Evolutionary conservation across 805 yeast genomes (phyloP), one percentile per base, ranked within the genome.

Genomic region (Yarrowia porcina): DNA sequence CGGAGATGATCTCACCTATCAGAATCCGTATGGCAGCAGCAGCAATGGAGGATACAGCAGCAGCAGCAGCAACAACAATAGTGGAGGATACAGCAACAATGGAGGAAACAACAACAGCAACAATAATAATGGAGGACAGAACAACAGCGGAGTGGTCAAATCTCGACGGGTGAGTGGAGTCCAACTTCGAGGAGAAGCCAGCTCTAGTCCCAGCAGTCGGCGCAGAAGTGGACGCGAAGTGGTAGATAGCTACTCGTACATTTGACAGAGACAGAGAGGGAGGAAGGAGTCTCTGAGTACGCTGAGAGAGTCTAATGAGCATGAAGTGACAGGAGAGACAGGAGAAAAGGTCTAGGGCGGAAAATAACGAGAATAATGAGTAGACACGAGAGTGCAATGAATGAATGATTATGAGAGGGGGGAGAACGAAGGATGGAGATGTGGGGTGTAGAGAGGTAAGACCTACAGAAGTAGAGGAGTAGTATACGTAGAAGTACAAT

Each of bases 1-100:
- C 59, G 76, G 76, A 1, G 72, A 69, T 25, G 71, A 66, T 20
- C 39, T 56, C 20, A 39, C 27, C 12, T 56, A 56, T 30, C 47
- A 39, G 36, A 56, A 52, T 18, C 59, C 59, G 13, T 52, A 52
- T 13, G 33, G 33, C 13, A n/a, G 23, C 17, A 52, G 25, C 23
- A 25, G 8, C 28, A 25, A n/a, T n/a, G n/a, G n/a, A n/a, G n/a
- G n/a, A n/a, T n/a, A n/a, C n/a, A n/a, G 8, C 28, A 25, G 8
- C 28, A 25, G 4, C 8, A 25, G 8, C 28, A 8, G 28, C 28
- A 25, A 25, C 28, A 25, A 5, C 8, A 25, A 25, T 25, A 8
- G 28, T 8, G 8, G 28, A 4, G 8, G 4, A 8, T 5, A 25
- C 28, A 25, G 8, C 28, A 25, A 5, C 8, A 25, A 25, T 8